These are phyloP conservation scores for Stemphylium vesicarium DNA, from an alignment of 2,329 filamentous ascomycete genomes.

Conservation along the genomic window DNA sequence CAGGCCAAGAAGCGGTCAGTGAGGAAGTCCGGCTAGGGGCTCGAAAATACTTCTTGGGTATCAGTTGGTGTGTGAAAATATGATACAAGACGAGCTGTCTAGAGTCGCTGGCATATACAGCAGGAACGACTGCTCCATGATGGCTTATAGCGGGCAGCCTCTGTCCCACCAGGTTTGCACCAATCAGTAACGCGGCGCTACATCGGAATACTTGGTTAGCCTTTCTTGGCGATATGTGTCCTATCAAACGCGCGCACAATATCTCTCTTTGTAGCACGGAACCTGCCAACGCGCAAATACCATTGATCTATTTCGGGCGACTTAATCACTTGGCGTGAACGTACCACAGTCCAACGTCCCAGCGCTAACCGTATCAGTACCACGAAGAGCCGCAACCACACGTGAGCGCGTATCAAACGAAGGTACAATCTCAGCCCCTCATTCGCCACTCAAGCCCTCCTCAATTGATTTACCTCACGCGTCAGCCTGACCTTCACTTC, in stretches of 20 bases:
- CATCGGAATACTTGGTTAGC: background rate
- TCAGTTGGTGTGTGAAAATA: background rate
- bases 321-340: background rate
- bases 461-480: background rate
- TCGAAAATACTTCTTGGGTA: background rate
- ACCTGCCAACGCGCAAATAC: too few relatives aligned
- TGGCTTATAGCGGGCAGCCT: background rate
- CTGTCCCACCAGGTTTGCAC: background rate
- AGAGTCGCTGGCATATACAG: background rate
- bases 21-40: background rate
- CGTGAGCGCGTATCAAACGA: constrained; percentile 1
- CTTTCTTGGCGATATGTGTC: background rate
- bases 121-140: background rate
- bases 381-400: background rate
- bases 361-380: constrained; percentile 7
- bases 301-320: background rate
- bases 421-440: constrained; percentile 3
- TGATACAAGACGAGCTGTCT: background rate
- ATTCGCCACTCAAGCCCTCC: background rate
- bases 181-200: background rate
- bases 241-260: background rate
- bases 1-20: background rate
- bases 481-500: background rate
- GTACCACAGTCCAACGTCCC: background rate
- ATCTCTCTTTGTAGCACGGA: too few relatives aligned